phyloP scores from a whole-genome alignment of 2,329 filamentous ascomycete species.

The Purpureocillium lavendulum region DNA sequence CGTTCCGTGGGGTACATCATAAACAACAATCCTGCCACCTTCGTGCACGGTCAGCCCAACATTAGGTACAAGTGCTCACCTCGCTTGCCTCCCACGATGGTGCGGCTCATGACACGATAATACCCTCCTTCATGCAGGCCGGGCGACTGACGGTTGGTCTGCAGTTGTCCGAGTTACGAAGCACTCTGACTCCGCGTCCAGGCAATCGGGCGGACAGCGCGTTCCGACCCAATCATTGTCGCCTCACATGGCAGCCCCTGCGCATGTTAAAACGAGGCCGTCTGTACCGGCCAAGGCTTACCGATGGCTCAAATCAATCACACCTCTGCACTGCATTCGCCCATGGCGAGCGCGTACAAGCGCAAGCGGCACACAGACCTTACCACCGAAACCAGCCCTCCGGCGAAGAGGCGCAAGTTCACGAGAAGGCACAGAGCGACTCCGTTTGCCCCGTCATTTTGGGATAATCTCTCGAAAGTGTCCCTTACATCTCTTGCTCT shows the following conservation, averaged over 20 bases:
- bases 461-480: too few relatives aligned
- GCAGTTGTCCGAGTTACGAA: neutral
- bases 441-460: neutral
- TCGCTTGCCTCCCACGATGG: neutral
- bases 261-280: constrained; percentile 1
- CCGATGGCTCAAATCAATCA: constrained; percentile 1
- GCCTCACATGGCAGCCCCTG: neutral
- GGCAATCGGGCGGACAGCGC: neutral
- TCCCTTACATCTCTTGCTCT: too few relatives aligned
- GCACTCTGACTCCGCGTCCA: neutral
- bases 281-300: neutral
- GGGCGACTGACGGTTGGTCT: neutral
- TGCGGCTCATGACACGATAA: neutral
- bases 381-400: neutral
- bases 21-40: neutral
- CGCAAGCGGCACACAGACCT: neutral
- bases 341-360: constrained; percentile 1
- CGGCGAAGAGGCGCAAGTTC: neutral
- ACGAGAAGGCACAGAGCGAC: neutral
- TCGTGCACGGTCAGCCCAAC: neutral
- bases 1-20: neutral
- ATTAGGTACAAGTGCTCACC: neutral
- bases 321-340: neutral
- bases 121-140: neutral
- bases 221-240: neutral